Evolutionary conservation across 805 yeast species (phyloP).

Genomic region (Lipomyces mesembrius): DNA sequence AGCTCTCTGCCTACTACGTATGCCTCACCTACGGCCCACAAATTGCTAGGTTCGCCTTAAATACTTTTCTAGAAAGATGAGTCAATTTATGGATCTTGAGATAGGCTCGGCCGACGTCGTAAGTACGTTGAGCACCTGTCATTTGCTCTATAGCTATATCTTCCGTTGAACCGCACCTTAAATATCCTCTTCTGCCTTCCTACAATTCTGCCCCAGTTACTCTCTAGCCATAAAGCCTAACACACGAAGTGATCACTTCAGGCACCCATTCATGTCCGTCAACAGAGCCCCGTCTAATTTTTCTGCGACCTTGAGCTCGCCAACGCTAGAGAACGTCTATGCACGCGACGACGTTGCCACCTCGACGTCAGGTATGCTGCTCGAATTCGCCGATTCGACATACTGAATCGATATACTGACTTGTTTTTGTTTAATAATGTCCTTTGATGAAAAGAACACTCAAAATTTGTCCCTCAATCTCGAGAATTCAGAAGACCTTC

Average conservation of each 20-base stretch:
- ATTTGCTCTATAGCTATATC: too few relatives aligned
- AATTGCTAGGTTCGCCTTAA: too few relatives aligned
- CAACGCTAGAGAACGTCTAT: neutral
- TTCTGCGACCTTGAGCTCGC: neutral
- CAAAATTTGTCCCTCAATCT: neutral
- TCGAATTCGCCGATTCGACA: slow-evolving; percentile 2
- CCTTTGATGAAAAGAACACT: neutral
- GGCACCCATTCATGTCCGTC: neutral
- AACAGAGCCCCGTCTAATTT: neutral
- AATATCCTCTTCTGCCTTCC: neutral
- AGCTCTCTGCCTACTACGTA: too few relatives aligned
- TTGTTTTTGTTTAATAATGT: neutral
- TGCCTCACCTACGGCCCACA: too few relatives aligned
- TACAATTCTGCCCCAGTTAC: neutral
- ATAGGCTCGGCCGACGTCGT: too few relatives aligned
- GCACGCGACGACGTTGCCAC: neutral
- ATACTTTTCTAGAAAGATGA: too few relatives aligned
- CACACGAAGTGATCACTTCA: neutral
- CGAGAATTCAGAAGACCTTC: neutral
- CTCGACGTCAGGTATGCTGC: neutral
- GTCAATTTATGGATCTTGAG: too few relatives aligned
- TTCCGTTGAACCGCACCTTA: too few relatives aligned
- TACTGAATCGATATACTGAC: neutral
- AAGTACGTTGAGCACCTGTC: too few relatives aligned
- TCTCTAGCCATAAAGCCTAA: neutral